Conservation (phyloP, 371 early-diverging fungal genomes). For the Umbelopsis sp. region DNA sequence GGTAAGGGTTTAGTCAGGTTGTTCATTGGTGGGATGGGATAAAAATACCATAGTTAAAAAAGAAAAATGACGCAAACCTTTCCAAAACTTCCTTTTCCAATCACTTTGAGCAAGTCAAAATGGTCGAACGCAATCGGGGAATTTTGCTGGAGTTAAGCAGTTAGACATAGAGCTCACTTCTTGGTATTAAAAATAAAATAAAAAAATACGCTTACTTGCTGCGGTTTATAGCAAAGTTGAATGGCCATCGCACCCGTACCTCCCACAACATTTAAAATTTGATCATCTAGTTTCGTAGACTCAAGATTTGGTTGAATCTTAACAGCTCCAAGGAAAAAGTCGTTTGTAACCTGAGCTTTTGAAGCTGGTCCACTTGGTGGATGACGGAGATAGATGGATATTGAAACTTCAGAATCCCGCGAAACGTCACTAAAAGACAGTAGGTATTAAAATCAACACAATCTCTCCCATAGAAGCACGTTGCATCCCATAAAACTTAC, state of each 20-base stretch:
- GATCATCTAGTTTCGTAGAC: constrained; percentile 47
- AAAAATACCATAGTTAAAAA: too few relatives aligned
- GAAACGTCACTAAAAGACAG: constrained; percentile 80
- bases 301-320: constrained; percentile 70
- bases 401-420: constrained; percentile 78
- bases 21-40: too few relatives aligned
- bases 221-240: constrained; percentile 72
- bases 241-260: constrained; percentile 69
- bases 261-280: constrained; percentile 36
- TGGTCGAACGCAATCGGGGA: constrained; percentile 83
- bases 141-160: constrained; percentile 39
- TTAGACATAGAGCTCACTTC: constrained; percentile 4
- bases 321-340: constrained; percentile 72
- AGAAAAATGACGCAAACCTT: constrained; percentile 60
- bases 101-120: constrained; percentile 93
- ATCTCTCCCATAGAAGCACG: constrained; percentile 21
- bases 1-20: not conserved
- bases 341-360: constrained; percentile 51
- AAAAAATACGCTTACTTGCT: constrained; percentile 45
- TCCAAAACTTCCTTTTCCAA: constrained; percentile 97
- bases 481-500: constrained; percentile 60
- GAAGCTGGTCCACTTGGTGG: constrained; percentile 51
- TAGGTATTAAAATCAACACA: constrained; percentile 2
- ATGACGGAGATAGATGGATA: constrained; percentile 84
- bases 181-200: not conserved